Conservation (phyloP, 2,329 filamentous ascomycete species). For the Myrmaecium sp. region DNA sequence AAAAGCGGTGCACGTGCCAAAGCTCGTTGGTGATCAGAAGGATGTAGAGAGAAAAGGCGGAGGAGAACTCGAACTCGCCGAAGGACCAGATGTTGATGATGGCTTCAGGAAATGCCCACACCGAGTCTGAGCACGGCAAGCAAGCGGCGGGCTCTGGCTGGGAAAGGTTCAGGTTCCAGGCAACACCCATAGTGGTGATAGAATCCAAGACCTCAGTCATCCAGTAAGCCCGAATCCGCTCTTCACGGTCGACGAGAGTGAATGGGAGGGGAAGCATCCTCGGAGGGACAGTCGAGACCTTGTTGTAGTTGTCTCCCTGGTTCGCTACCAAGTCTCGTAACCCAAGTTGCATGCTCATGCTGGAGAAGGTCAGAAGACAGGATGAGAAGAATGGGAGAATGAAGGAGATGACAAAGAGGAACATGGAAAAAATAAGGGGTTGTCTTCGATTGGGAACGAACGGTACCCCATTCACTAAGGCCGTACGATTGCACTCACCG, state of each 20-base stretch:
- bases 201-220: conserved; percentile 21
- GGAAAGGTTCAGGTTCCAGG: conserved; percentile 12
- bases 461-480: neutral
- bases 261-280: conserved; percentile 12
- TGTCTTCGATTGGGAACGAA: neutral
- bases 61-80: conserved; percentile 9
- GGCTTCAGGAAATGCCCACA: conserved; percentile 11
- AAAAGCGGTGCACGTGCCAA: conserved; percentile 11
- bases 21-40: conserved; percentile 12
- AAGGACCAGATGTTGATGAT: conserved; percentile 10
- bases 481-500: conserved; percentile 8
- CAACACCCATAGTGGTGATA: conserved; percentile 16
- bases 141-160: conserved; percentile 7
- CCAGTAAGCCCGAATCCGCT: conserved; percentile 20
- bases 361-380: conserved; percentile 1
- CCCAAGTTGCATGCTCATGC: conserved; percentile 14
- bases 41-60: conserved; percentile 11
- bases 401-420: neutral
- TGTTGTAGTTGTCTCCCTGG: conserved; percentile 14
- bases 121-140: conserved; percentile 12
- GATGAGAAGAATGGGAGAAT: neutral
- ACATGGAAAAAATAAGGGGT: neutral
- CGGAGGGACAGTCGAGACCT: conserved; percentile 11
- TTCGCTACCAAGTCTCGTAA: conserved; percentile 14
- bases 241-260: conserved; percentile 17